A percentile compares a stretch with the other conserved stretches of the same genome.
Evolutionary conservation across 371 early-diverging fungal species (phyloP).

Genomic region (Chytridium lagenaria): DNA sequence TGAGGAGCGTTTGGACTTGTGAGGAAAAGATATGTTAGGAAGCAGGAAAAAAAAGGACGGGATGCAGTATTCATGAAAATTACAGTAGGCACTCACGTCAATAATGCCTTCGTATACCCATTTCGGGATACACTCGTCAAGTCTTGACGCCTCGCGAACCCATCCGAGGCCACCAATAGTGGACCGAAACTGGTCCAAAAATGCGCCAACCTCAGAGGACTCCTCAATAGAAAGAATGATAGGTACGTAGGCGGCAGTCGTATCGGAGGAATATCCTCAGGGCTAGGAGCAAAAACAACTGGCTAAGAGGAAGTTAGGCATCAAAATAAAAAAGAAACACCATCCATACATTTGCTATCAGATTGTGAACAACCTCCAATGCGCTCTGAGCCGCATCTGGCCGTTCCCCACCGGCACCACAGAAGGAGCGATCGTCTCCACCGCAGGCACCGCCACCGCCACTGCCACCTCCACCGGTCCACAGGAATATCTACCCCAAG

Average conservation of each 20-base stretch:
- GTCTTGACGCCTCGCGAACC: conserved; percentile 54
- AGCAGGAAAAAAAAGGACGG: background rate
- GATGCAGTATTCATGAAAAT: background rate
- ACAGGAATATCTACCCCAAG: background rate
- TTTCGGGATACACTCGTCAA: conserved; percentile 57
- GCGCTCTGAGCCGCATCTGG: conserved; percentile 14
- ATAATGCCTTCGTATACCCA: conserved; percentile 59
- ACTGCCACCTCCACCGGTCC: too few relatives aligned
- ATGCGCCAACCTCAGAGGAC: conserved; percentile 76
- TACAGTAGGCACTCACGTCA: conserved; percentile 27
- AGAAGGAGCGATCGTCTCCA: background rate
- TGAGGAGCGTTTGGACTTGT: conserved; percentile 47
- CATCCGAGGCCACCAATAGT: conserved; percentile 64
- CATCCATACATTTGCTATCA: conserved; percentile 19
- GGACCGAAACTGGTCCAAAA: conserved; percentile 77
- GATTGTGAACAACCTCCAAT: conserved; percentile 9
- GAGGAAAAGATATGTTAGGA: too few relatives aligned
- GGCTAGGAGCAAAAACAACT: conserved; percentile 28
- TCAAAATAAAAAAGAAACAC: background rate
- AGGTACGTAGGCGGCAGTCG: conserved; percentile 69
- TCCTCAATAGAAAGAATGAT: conserved; percentile 78
- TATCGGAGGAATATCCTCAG: conserved; percentile 60
- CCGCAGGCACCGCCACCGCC: background rate
- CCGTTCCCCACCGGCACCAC: background rate
- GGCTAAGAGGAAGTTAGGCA: conserved; percentile 3